Conservation (phyloP, 2,329 filamentous ascomycete genomes). For the Rhynchosporium agropyri region DNA sequence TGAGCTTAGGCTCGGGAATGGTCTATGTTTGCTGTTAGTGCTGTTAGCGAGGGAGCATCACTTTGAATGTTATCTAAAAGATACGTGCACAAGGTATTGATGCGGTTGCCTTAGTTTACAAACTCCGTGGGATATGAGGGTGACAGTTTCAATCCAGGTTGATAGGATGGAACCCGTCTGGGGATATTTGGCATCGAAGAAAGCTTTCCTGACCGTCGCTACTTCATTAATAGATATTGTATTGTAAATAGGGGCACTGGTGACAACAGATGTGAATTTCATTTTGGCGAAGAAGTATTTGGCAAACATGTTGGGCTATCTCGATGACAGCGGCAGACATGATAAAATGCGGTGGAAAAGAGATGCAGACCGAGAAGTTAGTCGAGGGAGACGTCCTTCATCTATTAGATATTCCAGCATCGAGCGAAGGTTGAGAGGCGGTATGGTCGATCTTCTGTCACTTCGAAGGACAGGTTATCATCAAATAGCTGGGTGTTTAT, state of each 20-base stretch:
- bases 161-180: neutral
- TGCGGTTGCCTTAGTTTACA: neutral
- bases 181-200: neutral
- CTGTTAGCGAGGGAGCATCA: neutral
- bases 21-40: neutral
- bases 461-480: too few species aligned
- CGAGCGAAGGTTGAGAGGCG: too few species aligned
- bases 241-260: neutral
- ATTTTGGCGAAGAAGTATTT: neutral
- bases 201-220: neutral
- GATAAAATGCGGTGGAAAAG: neutral
- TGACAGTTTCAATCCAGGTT: neutral
- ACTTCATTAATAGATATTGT: slow-evolving; percentile 1
- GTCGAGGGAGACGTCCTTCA: too few species aligned
- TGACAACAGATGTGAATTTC: neutral
- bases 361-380: neutral
- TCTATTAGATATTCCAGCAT: too few species aligned
- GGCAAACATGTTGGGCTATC: neutral
- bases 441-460: too few species aligned
- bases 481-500: too few species aligned
- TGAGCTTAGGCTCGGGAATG: slow-evolving; percentile 1
- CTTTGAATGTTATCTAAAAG: neutral
- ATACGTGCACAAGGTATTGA: neutral
- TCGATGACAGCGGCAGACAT: too few species aligned
- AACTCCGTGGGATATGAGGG: neutral